Conservation (phyloP, 495 filamentous ascomycete species). For the Tuber brumale region DNA sequence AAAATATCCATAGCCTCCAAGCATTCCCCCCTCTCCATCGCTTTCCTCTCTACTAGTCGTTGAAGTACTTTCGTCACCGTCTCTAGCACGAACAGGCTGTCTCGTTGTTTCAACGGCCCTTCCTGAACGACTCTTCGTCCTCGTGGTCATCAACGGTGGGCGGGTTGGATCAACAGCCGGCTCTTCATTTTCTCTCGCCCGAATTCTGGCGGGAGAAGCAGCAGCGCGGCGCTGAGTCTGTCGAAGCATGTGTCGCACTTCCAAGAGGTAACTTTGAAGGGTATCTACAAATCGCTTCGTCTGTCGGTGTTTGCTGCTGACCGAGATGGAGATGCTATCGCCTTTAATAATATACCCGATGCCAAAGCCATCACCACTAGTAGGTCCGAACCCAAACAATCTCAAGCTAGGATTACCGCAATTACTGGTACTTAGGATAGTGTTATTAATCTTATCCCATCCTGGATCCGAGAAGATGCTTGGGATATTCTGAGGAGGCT, state of each 20-base stretch:
- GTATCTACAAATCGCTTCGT: slow-evolving; percentile 84
- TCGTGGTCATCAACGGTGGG: slow-evolving; percentile 48
- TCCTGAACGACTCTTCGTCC: slow-evolving; percentile 43
- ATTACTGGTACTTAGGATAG: slow-evolving; percentile 93
- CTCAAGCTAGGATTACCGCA: slow-evolving; percentile 96
- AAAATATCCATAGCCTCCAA: slow-evolving; percentile 42
- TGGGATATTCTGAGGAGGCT: slow-evolving; percentile 52
- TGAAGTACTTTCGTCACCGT: slow-evolving; percentile 27
- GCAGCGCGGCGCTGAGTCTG: slow-evolving; percentile 51
- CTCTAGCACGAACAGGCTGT: not conserved
- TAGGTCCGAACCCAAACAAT: slow-evolving; percentile 94
- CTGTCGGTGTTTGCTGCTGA: slow-evolving; percentile 84
- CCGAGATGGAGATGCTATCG: slow-evolving; percentile 84
- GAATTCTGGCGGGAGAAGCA: slow-evolving; percentile 51
- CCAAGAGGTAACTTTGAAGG: slow-evolving; percentile 79
- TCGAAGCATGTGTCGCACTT: slow-evolving; percentile 76
- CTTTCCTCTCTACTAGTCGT: slow-evolving; percentile 34
- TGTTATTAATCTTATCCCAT: slow-evolving; percentile 93
- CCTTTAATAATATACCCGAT: slow-evolving; percentile 99
- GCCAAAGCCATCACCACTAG: slow-evolving; percentile 88
- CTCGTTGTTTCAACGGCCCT: slow-evolving; percentile 22
- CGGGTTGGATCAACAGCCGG: slow-evolving; percentile 45
- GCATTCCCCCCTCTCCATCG: slow-evolving; percentile 40
- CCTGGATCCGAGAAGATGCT: slow-evolving; percentile 78
- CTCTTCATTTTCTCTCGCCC: slow-evolving; percentile 62